These are phyloP conservation scores for Suillus sp. DNA, from an alignment of 768 basidiomycete species.

Conservation along the genomic window DNA sequence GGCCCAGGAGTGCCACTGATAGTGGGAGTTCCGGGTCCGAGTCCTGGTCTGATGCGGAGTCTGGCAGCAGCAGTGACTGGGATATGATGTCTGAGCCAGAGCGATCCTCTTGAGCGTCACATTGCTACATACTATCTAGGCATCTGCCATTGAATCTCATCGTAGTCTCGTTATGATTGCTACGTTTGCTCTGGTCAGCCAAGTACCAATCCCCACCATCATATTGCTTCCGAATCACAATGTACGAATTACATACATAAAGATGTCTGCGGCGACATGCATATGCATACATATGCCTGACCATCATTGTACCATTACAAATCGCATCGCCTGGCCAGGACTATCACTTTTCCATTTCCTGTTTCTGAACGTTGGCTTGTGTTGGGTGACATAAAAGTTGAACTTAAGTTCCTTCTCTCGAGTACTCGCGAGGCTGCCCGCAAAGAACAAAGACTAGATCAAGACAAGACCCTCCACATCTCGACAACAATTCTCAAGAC, in stretches of 20 bases:
- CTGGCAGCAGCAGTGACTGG: slow-evolving; percentile 25
- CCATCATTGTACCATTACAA: not conserved
- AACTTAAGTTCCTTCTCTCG: not conserved
- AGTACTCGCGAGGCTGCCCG: not conserved
- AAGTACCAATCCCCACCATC: not conserved
- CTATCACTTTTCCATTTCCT: not conserved
- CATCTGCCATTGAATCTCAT: not conserved
- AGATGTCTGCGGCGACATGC: too few relatives aligned
- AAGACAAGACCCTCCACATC: not conserved
- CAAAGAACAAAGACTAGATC: not conserved
- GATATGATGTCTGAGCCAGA: slow-evolving; percentile 24
- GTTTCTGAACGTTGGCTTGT: not conserved
- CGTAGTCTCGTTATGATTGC: not conserved
- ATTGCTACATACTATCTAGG: not conserved
- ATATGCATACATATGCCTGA: not conserved
- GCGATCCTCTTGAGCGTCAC: not conserved
- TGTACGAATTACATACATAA: too few relatives aligned
- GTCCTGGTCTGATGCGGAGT: slow-evolving; percentile 32
- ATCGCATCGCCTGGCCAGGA: not conserved
- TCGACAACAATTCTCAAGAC: not conserved
- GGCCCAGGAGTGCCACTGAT: slow-evolving; percentile 10
- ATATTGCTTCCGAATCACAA: too few relatives aligned
- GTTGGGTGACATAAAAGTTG: not conserved
- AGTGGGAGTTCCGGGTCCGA: slow-evolving; percentile 20
- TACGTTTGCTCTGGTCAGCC: not conserved